Percentiles rank a stretch among this genome's conserved stretches.
phyloP scores from a whole-genome alignment of 805 yeast species.

The Metschnikowia vanudenii region DNA sequence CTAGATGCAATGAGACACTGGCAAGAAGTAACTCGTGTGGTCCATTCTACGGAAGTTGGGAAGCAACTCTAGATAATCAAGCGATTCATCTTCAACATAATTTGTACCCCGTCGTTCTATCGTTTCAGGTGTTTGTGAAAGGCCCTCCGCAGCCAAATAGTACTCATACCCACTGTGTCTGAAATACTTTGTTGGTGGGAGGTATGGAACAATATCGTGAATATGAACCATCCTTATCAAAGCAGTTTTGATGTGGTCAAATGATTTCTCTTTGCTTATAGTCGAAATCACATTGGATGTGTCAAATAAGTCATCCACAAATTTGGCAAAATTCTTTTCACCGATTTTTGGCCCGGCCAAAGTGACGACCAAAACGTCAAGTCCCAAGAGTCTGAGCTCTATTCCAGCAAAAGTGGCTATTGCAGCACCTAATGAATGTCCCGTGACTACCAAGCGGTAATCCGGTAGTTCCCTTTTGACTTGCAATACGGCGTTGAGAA shows the following conservation, averaged over 20 bases:
- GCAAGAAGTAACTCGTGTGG: slow-evolving; percentile 18
- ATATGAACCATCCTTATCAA: slow-evolving; percentile 56
- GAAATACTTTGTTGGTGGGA: slow-evolving; percentile 52
- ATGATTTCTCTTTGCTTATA: slow-evolving; percentile 23
- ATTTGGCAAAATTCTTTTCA: slow-evolving; percentile 46
- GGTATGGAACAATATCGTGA: slow-evolving; percentile 56
- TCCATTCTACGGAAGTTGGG: slow-evolving; percentile 18
- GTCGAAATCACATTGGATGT: slow-evolving; percentile 28
- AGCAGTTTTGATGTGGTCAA: slow-evolving; percentile 13
- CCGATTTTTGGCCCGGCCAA: slow-evolving; percentile 70
- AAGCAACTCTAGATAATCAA: slow-evolving; percentile 11
- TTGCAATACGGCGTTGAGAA: slow-evolving; percentile 35
- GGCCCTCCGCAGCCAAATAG: slow-evolving; percentile 20
- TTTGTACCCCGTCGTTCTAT: slow-evolving; percentile 15
- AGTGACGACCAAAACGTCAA: slow-evolving; percentile 52
- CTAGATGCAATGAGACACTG: slow-evolving; percentile 15
- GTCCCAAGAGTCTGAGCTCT: slow-evolving; percentile 56
- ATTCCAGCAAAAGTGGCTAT: slow-evolving; percentile 60
- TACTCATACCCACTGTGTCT: slow-evolving; percentile 54
- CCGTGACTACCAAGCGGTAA: slow-evolving; percentile 54
- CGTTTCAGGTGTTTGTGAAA: slow-evolving; percentile 16
- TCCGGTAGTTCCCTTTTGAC: slow-evolving; percentile 41
- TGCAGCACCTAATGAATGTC: slow-evolving; percentile 81
- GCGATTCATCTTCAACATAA: slow-evolving; percentile 17
- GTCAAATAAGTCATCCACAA: slow-evolving; percentile 51